phyloP scores from a whole-genome alignment of 108 stramenopile species.

The Pseudonitzschia delicatissima region DNA sequence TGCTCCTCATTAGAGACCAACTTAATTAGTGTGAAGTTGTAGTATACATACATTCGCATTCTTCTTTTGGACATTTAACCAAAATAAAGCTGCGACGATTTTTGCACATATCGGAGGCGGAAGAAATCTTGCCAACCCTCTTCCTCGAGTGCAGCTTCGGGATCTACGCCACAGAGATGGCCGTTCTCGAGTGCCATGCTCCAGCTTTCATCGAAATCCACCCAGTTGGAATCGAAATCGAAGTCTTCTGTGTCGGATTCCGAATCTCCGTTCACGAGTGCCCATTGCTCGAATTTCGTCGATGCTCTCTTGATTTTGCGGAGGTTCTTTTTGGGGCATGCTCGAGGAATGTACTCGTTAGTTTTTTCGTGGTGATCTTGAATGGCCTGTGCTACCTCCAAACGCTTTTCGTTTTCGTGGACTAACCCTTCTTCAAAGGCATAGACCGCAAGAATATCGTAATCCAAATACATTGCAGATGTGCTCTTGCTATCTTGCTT shows the following conservation, averaged over 20 bases:
- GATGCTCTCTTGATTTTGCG: not conserved
- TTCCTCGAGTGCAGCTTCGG: not conserved
- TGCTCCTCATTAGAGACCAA: no score
- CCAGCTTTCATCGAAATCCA: not conserved
- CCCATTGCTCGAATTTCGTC: not conserved
- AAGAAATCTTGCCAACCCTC: not conserved
- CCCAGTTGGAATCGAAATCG: not conserved
- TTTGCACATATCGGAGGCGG: no score
- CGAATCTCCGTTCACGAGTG: no score
- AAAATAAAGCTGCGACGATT: no score
- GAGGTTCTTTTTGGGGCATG: not conserved
- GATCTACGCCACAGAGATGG: not conserved
- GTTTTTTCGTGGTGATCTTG: not conserved
- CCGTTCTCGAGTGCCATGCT: not conserved
- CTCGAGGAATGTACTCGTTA: not conserved
- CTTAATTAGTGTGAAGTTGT: no score
- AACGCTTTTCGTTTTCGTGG: not conserved
- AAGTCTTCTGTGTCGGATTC: no score
- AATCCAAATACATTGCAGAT: not conserved
- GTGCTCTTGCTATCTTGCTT: not conserved
- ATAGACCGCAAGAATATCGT: not conserved
- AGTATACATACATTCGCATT: no score
- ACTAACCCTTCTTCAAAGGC: not conserved
- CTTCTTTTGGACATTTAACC: no score
- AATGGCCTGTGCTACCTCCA: not conserved